Base-by-base conservation (phyloP, 441 rosid genomes). In the Erodium moschatum region DNA sequence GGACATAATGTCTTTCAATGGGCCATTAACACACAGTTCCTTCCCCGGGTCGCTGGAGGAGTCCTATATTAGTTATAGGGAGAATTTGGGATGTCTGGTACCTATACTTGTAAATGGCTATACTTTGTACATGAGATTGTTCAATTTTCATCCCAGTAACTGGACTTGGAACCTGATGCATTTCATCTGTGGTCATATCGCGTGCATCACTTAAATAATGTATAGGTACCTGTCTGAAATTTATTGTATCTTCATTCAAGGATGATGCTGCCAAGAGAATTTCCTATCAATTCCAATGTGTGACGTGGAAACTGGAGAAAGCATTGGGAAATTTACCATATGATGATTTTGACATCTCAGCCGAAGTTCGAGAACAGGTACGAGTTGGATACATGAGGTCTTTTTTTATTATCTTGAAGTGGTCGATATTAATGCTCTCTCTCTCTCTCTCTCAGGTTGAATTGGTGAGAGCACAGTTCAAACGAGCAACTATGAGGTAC, bases 361-460 rank as follows among this genome's bases (percentile, higher is more conserved):
- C 89, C 76, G 97, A 94, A 81, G 92, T 94, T 46, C 81, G 74
- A 68, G 99, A 94, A 72, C 97, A 87, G 94, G 96, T 91, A 76
- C 38, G 18, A 12, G 13, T 76, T 10, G 7, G 40, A 20, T 38
- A 60, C 42, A 16, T 42, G n/a, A 11, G 1, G 11, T n/a, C 15
- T 67, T 63, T 71, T 38, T 15, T 29, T 29, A 29, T 29, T 3
- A 35, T 54, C 67, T 64, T 46, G 18, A 63, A 48, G 73, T 50
- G 19, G 54, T 13, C 16, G 7, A 13, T 7, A 46, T 70, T 46
- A 64, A 75, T 16, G 2, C 33, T 42, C 31, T 8, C 71, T 11
- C 21, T 33, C 27, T 33, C 27, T 19, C 27, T 0, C 4, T 56
- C 35, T 58, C 64, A 94, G 98, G 90, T 88, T 66, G 85, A 74